These are phyloP conservation scores for Lepiota brunneoincarnata DNA, from an alignment of 768 basidiomycete species.

Conservation along the genomic window DNA sequence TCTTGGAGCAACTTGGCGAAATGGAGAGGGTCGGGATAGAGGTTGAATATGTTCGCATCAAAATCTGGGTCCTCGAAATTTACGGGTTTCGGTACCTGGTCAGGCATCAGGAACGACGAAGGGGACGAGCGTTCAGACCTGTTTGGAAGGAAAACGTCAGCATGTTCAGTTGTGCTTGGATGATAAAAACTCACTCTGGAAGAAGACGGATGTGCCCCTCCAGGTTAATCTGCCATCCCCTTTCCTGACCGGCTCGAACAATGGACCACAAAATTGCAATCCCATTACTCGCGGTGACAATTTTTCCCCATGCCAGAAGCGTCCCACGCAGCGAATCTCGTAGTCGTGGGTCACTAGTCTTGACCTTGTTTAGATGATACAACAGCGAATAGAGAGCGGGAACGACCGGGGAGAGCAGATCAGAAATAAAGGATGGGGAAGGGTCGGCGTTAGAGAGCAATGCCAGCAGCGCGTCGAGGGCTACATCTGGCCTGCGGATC, in stretches of 20 bases:
- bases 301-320: constrained; percentile 73
- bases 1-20: constrained; percentile 65
- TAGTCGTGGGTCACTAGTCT: constrained; percentile 62
- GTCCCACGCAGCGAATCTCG: constrained; percentile 59
- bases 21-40: constrained; percentile 75
- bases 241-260: constrained; percentile 42
- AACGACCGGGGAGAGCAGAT: constrained; percentile 66
- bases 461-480: constrained; percentile 49
- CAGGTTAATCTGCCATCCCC: constrained; percentile 54
- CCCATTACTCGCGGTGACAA: constrained; percentile 52
- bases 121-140: constrained; percentile 24
- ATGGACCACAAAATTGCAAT: constrained; percentile 58
- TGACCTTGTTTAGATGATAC: constrained; percentile 48
- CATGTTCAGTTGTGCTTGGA: no score
- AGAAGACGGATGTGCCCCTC: constrained; percentile 47
- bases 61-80: constrained; percentile 41
- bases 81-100: constrained; percentile 20
- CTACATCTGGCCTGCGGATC: constrained; percentile 29
- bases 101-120: constrained; percentile 50
- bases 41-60: constrained; percentile 56
- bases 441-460: constrained; percentile 79
- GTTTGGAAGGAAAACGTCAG: constrained; percentile 1
- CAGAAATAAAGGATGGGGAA: constrained; percentile 62
- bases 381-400: constrained; percentile 64
- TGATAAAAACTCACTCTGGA: constrained; percentile 39